Conservation (phyloP, 129 eudicot genomes). For the Helianthus tuberosus region DNA sequence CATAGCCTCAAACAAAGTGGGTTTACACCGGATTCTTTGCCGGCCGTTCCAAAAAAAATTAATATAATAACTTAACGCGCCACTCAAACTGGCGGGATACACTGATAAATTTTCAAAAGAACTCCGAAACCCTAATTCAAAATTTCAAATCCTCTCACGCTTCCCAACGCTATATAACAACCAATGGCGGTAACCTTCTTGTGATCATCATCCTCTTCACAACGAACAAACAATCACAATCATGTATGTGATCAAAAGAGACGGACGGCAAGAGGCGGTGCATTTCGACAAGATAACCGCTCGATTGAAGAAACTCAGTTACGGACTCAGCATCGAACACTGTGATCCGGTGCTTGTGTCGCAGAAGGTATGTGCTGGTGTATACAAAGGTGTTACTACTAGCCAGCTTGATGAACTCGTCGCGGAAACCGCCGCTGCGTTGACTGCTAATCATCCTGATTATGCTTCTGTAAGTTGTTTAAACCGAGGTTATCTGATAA, state of each 20-base stretch:
- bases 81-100: too few relatives aligned
- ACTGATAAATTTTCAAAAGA: too few relatives aligned
- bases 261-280: constrained; percentile 84
- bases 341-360: constrained; percentile 92
- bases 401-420: constrained; percentile 96
- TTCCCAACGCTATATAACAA: too few relatives aligned
- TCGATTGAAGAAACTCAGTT: constrained; percentile 87
- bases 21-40: too few relatives aligned
- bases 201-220: too few relatives aligned
- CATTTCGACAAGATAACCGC: constrained; percentile 96
- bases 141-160: too few relatives aligned
- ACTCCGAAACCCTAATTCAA: too few relatives aligned
- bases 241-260: constrained; percentile 95
- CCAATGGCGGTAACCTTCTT: too few relatives aligned
- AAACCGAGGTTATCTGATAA: background rate
- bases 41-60: too few relatives aligned
- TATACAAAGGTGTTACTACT: constrained; percentile 90
- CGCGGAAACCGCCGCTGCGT: constrained; percentile 93
- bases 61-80: too few relatives aligned
- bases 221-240: too few relatives aligned
- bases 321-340: constrained; percentile 81
- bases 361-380: constrained; percentile 96
- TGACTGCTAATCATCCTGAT: constrained; percentile 96
- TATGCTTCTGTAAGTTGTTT: constrained; percentile 72
- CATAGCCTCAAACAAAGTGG: too few relatives aligned